Evolutionary conservation across 2,329 filamentous ascomycete species (phyloP).

Genomic region (Trichoderma sp.): DNA sequence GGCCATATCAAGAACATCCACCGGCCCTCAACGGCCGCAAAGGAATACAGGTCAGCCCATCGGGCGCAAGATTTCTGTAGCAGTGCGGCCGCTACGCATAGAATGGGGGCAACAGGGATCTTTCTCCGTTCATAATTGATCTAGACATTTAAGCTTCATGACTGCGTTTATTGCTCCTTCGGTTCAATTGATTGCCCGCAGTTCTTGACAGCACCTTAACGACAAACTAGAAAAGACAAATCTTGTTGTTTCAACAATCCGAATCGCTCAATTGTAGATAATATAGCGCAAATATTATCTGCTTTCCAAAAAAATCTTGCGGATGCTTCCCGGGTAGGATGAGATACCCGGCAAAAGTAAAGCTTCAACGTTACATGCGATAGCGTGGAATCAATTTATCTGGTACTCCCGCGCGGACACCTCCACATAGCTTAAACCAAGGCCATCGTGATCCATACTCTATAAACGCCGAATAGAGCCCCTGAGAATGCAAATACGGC

Average conservation of each 20-base stretch:
- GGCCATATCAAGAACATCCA: background rate
- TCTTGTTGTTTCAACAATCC: no score
- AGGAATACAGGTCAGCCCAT: background rate
- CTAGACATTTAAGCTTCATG: background rate
- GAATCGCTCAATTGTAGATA: background rate
- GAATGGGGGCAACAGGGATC: background rate
- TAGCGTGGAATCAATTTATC: background rate
- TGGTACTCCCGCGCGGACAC: background rate
- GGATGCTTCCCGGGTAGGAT: background rate
- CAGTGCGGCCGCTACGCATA: background rate
- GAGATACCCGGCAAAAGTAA: background rate
- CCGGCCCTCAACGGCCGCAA: background rate
- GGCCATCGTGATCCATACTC: background rate
- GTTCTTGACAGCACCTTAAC: no score
- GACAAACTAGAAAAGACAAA: background rate
- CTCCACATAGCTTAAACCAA: background rate
- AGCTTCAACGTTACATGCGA: background rate
- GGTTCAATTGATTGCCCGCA: background rate
- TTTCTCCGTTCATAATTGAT: background rate
- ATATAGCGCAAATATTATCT: background rate
- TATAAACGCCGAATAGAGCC: background rate
- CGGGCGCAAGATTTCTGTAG: background rate
- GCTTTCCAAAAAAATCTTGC: background rate
- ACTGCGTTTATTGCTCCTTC: background rate
- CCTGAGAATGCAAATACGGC: background rate